A percentile compares a stretch with the other conserved stretches of the same genome.
These are phyloP conservation scores for Boletus edulis DNA, from an alignment of 768 basidiomycete species.

Conservation along the genomic window DNA sequence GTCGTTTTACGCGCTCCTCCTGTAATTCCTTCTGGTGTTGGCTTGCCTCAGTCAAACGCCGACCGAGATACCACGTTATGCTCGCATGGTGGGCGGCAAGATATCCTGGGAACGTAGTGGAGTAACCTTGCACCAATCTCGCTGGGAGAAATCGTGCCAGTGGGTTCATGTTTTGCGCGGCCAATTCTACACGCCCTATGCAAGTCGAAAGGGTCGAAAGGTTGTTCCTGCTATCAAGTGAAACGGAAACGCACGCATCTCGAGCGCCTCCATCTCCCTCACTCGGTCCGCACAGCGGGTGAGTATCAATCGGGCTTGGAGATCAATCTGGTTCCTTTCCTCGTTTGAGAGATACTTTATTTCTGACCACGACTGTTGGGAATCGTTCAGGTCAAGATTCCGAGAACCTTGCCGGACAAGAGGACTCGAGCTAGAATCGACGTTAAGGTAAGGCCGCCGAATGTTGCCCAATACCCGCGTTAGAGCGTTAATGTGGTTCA, in stretches of 20 bases:
- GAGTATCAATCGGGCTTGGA: constrained; percentile 84
- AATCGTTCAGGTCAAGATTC: constrained; percentile 53
- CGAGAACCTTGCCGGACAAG: constrained; percentile 48
- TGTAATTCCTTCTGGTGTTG: constrained; percentile 85
- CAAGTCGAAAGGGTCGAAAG: constrained; percentile 14
- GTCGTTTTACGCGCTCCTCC: constrained; percentile 88
- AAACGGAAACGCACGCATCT: constrained; percentile 66
- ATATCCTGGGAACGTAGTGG: constrained; percentile 53
- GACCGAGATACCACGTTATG: constrained; percentile 87
- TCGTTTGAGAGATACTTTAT: constrained; percentile 78
- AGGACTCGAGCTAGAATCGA: constrained; percentile 58
- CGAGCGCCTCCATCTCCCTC: constrained; percentile 81
- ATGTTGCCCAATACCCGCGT: constrained; percentile 71
- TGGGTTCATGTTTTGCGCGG: constrained; percentile 61
- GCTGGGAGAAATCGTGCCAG: constrained; percentile 69
- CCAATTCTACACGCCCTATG: constrained; percentile 65
- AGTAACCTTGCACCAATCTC: constrained; percentile 61
- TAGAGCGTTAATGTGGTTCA: constrained; percentile 70
- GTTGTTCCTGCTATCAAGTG: constrained; percentile 13
- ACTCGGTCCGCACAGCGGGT: constrained; percentile 84
- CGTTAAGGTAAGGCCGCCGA: constrained; percentile 84
- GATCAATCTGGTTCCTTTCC: constrained; percentile 94
- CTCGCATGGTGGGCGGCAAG: constrained; percentile 89
- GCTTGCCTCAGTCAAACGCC: constrained; percentile 75
- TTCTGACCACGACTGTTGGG: constrained; percentile 56